Percentiles rank a stretch among this genome's conserved stretches.
These are phyloP conservation scores for Neonectria coccinea DNA, from an alignment of 2,329 filamentous ascomycete species.

Conservation along the genomic window DNA sequence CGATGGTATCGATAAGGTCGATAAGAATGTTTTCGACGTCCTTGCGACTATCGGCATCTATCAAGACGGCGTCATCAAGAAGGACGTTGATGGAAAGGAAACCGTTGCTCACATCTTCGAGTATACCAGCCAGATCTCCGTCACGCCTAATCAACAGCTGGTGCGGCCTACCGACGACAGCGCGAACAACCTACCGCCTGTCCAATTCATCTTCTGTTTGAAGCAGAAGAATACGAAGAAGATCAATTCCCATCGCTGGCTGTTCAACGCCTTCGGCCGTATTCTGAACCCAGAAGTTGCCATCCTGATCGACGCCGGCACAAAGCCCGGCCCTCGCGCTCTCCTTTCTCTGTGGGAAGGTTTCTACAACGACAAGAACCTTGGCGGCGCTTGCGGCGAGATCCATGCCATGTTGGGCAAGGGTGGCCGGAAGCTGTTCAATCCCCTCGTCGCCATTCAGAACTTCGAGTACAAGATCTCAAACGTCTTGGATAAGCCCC, in stretches of 20 bases:
- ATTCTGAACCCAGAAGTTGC: constrained; percentile 9
- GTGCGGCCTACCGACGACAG: background rate
- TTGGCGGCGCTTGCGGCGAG: constrained; percentile 16
- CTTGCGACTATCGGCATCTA: constrained; percentile 11
- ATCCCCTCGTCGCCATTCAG: constrained; percentile 13
- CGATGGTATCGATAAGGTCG: constrained; percentile 13
- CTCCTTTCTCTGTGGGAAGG: constrained; percentile 15
- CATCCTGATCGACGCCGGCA: constrained; percentile 14
- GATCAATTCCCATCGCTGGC: constrained; percentile 20
- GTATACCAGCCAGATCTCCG: constrained; percentile 18
- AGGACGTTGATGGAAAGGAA: constrained; percentile 8
- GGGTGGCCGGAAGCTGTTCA: constrained; percentile 2
- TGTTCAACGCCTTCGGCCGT: constrained; percentile 10
- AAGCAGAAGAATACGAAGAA: constrained; percentile 20
- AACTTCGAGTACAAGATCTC: constrained; percentile 20
- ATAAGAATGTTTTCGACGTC: constrained; percentile 9
- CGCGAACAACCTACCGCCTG: background rate
- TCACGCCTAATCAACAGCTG: constrained; percentile 7
- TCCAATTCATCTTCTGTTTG: constrained; percentile 16
- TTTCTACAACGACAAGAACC: constrained; percentile 15
- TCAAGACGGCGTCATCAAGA: constrained; percentile 13
- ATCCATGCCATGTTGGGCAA: constrained; percentile 12
- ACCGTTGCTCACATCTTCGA: constrained; percentile 18
- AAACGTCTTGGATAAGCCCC: constrained; percentile 9
- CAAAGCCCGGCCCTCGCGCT: constrained; percentile 5